These are phyloP conservation scores for Debaryomycetaceae sp. DNA, from an alignment of 1,139 yeast genomes.

Conservation along the genomic window DNA sequence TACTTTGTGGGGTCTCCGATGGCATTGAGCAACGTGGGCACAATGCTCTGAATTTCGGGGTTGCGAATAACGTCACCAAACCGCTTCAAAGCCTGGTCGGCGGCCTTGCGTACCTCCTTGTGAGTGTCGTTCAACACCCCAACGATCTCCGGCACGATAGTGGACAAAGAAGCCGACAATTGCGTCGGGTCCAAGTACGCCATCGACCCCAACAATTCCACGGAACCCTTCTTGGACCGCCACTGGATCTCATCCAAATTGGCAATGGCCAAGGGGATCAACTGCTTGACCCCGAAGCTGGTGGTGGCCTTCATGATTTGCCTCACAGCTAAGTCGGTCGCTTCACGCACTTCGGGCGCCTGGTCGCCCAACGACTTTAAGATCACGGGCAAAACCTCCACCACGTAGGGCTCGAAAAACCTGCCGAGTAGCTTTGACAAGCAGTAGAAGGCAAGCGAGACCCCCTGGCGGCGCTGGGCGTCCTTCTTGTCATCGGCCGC, in stretches of 20 bases:
- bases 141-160: slow-evolving; percentile 93
- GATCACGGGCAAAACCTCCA: slow-evolving; percentile 80
- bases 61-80: slow-evolving; percentile 97
- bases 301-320: slow-evolving; percentile 89
- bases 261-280: slow-evolving; percentile 85
- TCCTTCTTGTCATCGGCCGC: slow-evolving; percentile 88
- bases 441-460: slow-evolving; percentile 81
- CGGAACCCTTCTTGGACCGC: slow-evolving; percentile 97
- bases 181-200: slow-evolving; percentile 96
- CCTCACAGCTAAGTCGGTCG: slow-evolving; percentile 84
- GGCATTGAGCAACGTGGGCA: slow-evolving; percentile 85
- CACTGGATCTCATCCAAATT: slow-evolving; percentile 88
- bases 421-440: slow-evolving; percentile 71
- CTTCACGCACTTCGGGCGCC: slow-evolving; percentile 78
- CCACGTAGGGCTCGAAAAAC: slow-evolving; percentile 88
- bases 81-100: slow-evolving; percentile 80
- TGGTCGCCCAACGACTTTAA: slow-evolving; percentile 82
- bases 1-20: slow-evolving; percentile 92
- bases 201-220: slow-evolving; percentile 94
- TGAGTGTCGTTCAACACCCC: slow-evolving; percentile 93
- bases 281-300: slow-evolving; percentile 83
- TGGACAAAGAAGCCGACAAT: slow-evolving; percentile 80
- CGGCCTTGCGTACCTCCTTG: slow-evolving; percentile 94
- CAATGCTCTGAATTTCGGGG: slow-evolving; percentile 90
- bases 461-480: slow-evolving; percentile 77